phyloP scores from a whole-genome alignment of 371 early-diverging fungal genomes.

The Mortierella polycephala region DNA sequence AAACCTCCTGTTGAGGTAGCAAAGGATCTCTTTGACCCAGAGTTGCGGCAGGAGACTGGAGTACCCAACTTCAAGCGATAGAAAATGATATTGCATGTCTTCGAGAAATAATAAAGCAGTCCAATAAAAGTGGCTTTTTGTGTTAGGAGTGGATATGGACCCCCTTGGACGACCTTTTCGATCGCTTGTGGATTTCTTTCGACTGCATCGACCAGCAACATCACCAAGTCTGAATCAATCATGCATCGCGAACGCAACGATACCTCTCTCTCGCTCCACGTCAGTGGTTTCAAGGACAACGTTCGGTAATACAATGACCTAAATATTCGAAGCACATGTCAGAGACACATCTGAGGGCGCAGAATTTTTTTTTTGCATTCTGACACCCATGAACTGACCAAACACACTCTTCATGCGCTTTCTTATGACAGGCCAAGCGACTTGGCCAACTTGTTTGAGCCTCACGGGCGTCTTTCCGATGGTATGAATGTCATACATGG shows the following conservation, averaged over 20 bases:
- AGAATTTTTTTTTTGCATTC: no score
- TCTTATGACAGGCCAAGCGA: conserved; percentile 39
- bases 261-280: conserved; percentile 41
- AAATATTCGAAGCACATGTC: no score
- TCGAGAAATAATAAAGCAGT: background rate
- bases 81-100: no score
- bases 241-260: conserved; percentile 52
- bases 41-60: background rate
- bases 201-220: background rate
- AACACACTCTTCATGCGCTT: no score
- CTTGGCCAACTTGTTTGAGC: conserved; percentile 43
- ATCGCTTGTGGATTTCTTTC: no score
- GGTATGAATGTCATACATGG: conserved; percentile 16
- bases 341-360: no score
- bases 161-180: no score
- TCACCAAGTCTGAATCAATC: background rate
- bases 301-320: conserved; percentile 28
- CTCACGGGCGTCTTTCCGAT: conserved; percentile 41
- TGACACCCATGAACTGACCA: no score
- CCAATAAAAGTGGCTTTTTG: background rate
- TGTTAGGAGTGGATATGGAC: no score
- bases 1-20: conserved; percentile 10
- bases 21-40: conserved; percentile 10
- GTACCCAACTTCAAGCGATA: conserved; percentile 20
- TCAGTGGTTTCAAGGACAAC: conserved; percentile 52